Percentiles rank a stretch among this genome's conserved stretches.
Conservation (phyloP, 75 land plant genomes). For the Picea glauca region DNA sequence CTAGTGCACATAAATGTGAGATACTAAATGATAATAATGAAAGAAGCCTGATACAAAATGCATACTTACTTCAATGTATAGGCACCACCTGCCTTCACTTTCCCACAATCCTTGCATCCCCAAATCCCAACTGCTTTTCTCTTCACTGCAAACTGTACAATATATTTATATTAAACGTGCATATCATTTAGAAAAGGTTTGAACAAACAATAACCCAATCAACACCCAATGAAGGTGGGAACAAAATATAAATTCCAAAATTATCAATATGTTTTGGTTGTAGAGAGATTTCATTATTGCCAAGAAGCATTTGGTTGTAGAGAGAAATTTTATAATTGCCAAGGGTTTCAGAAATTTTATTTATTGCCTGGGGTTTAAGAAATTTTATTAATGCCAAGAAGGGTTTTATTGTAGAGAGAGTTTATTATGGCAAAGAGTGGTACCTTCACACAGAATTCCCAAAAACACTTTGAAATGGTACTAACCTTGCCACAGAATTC, state of each 20-base stretch:
- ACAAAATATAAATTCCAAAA: not conserved
- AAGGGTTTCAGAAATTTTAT: no score
- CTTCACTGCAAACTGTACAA: constrained; percentile 73
- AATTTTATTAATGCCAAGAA: no score
- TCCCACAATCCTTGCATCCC: constrained; percentile 88
- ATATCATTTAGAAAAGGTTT: not conserved
- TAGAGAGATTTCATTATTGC: no score
- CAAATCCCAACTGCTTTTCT: constrained; percentile 89
- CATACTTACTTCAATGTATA: constrained; percentile 72
- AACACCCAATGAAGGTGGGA: not conserved
- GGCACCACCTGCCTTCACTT: constrained; percentile 83
- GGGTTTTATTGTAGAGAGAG: no score
- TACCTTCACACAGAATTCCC: constrained; percentile 83
- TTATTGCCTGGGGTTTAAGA: no score
- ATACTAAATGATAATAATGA: not conserved
- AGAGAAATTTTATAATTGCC: no score
- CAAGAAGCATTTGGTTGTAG: no score
- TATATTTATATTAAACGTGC: not conserved
- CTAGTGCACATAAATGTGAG: not conserved
- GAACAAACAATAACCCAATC: not conserved
- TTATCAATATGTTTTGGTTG: no score
- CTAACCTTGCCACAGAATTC: constrained; percentile 82
- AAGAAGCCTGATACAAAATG: not conserved
- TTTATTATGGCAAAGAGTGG: no score
- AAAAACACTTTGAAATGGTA: constrained; percentile 57